These are phyloP conservation scores for Thermochaetoides thermophila DNA, from an alignment of 495 filamentous ascomycete genomes.

Conservation along the genomic window DNA sequence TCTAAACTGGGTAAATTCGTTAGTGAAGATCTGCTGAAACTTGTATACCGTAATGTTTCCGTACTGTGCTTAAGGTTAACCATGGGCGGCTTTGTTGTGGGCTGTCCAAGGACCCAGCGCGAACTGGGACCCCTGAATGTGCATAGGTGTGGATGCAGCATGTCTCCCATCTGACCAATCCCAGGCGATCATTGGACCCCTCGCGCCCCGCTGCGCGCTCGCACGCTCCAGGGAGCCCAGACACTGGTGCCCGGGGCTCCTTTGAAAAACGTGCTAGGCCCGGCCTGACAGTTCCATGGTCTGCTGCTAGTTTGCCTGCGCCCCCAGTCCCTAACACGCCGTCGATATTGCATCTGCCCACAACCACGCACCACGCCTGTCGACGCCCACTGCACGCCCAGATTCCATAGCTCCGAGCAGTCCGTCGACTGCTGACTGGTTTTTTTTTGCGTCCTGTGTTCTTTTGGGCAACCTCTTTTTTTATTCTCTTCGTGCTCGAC, in stretches of 20 bases:
- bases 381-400: background rate
- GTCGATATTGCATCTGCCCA: conserved; percentile 8
- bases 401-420: too few relatives aligned
- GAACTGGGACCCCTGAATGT: too few relatives aligned
- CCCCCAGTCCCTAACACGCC: conserved; percentile 2
- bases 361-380: conserved; percentile 1
- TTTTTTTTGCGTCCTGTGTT: too few relatives aligned
- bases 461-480: too few relatives aligned
- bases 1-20: too few relatives aligned
- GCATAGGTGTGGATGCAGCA: too few relatives aligned
- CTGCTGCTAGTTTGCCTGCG: conserved; percentile 6
- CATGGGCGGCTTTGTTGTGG: too few relatives aligned
- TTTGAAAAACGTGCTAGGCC: conserved; percentile 26
- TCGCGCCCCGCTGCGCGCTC: conserved; percentile 2
- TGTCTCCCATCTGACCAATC: conserved; percentile 5
- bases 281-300: conserved; percentile 8
- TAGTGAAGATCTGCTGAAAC: too few relatives aligned
- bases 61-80: too few relatives aligned
- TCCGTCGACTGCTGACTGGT: background rate
- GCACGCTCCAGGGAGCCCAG: too few relatives aligned
- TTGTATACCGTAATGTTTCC: too few relatives aligned
- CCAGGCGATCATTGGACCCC: background rate
- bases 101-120: too few relatives aligned
- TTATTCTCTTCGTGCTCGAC: background rate
- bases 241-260: conserved; percentile 14